Percentiles rank a stretch among this genome's conserved stretches.
These are phyloP conservation scores for Escallonia herrerae DNA, from an alignment of 129 eudicot species.

Conservation along the genomic window DNA sequence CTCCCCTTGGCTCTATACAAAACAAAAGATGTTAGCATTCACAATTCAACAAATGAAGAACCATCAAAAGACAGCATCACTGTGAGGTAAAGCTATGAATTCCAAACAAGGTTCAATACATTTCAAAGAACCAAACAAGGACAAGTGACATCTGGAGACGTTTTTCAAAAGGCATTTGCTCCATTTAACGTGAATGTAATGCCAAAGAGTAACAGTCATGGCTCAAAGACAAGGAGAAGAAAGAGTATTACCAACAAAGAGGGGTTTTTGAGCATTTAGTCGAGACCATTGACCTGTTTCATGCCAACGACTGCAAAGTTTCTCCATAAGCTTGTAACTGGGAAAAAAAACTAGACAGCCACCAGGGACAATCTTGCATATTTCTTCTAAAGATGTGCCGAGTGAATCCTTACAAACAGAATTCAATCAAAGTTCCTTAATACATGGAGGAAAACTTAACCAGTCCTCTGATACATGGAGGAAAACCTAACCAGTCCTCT, in stretches of 20 bases:
- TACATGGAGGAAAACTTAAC: not conserved
- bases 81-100: not conserved
- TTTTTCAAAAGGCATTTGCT: not conserved
- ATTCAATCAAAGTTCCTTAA: constrained; percentile 2
- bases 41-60: constrained; percentile 3
- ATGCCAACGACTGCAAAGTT: constrained; percentile 68
- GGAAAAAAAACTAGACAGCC: constrained; percentile 93
- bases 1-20: constrained; percentile 78
- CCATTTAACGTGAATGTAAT: not conserved
- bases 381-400: constrained; percentile 77
- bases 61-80: not conserved
- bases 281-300: constrained; percentile 97
- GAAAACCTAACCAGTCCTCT: not conserved
- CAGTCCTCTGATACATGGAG: too few species aligned
- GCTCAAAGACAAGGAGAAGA: not conserved
- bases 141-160: not conserved
- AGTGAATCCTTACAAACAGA: constrained; percentile 56
- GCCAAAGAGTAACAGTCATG: not conserved
- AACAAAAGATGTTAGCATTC: constrained; percentile 10
- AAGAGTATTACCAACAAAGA: constrained; percentile 66
- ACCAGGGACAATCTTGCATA: constrained; percentile 76
- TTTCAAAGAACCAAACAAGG: not conserved
- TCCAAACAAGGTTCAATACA: not conserved
- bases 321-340: constrained; percentile 91
- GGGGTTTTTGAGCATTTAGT: constrained; percentile 68